phyloP scores from a whole-genome alignment of 2,329 filamentous ascomycete species.

The Exserohilum turcica region DNA sequence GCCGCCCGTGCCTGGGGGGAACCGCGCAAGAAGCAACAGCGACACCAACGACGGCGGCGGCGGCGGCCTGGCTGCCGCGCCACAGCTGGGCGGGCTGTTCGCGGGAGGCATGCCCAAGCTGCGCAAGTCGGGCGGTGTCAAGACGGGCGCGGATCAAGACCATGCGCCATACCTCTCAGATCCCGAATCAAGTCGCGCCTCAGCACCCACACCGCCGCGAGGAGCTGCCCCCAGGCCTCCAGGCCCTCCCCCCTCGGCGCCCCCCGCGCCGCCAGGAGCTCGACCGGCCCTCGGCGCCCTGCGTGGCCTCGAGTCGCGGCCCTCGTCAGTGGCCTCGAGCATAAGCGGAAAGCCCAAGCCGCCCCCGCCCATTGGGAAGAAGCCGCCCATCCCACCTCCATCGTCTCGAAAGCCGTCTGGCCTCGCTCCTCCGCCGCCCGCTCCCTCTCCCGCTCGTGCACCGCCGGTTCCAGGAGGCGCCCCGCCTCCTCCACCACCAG shows the following conservation, averaged over 20 bases:
- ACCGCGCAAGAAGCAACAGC: slow-evolving; percentile 80
- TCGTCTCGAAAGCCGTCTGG: slow-evolving; percentile 63
- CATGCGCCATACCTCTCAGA: slow-evolving; percentile 81
- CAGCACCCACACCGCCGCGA: slow-evolving; percentile 60
- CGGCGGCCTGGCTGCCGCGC: slow-evolving; percentile 53
- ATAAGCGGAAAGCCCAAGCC: slow-evolving; percentile 67
- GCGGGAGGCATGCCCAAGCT: slow-evolving; percentile 95
- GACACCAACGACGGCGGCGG: slow-evolving; percentile 60
- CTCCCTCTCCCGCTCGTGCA: slow-evolving; percentile 50
- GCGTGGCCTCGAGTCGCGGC: slow-evolving; percentile 59
- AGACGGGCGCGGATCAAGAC: slow-evolving; percentile 61
- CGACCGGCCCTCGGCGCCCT: slow-evolving; percentile 67
- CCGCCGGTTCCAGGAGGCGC: slow-evolving; percentile 47
- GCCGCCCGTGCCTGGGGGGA: slow-evolving; percentile 65
- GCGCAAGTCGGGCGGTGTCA: slow-evolving; percentile 76
- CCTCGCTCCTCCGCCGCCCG: slow-evolving; percentile 49
- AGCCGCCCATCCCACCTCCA: slow-evolving; percentile 65
- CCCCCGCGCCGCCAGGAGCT: slow-evolving; percentile 54
- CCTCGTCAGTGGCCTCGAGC: slow-evolving; percentile 64
- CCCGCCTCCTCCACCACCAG: slow-evolving; percentile 51
- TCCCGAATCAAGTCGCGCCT: slow-evolving; percentile 64
- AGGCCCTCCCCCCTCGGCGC: slow-evolving; percentile 52
- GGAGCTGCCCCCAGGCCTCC: slow-evolving; percentile 57
- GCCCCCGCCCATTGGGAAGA: slow-evolving; percentile 79
- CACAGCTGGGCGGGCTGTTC: slow-evolving; percentile 86